Evolutionary conservation across 768 basidiomycete species (phyloP).

Genomic region (Cystofilobasidium ferigula): DNA sequence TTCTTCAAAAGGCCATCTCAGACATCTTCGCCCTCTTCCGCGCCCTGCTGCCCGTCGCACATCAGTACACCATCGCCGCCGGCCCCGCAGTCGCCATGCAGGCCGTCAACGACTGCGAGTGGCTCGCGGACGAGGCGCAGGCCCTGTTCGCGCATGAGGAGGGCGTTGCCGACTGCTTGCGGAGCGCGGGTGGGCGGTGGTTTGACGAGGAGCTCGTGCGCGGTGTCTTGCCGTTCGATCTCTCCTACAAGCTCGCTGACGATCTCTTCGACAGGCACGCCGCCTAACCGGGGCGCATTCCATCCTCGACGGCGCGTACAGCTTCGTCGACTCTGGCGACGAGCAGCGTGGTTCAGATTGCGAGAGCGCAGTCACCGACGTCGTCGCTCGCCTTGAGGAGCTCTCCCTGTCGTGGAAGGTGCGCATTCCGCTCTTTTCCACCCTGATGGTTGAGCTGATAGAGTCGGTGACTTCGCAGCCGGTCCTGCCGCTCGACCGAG

Average conservation of each 20-base stretch:
- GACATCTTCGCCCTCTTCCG: conserved; percentile 66
- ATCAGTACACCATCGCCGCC: conserved; percentile 43
- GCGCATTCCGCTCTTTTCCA: conserved; percentile 25
- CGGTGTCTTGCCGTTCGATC: conserved; percentile 1
- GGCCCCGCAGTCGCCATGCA: conserved; percentile 53
- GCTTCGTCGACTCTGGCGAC: conserved; percentile 53
- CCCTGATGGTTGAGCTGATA: conserved; percentile 10
- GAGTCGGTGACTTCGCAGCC: conserved; percentile 42
- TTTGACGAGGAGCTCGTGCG: conserved; percentile 61
- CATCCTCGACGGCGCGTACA: conserved; percentile 48
- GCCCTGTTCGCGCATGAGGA: conserved; percentile 37
- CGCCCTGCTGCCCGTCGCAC: conserved; percentile 62
- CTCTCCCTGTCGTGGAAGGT: conserved; percentile 53
- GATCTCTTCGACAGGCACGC: conserved; percentile 41
- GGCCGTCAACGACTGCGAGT: conserved; percentile 71
- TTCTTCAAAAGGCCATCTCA: conserved; percentile 50
- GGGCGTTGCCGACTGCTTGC: conserved; percentile 46
- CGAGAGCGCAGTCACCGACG: conserved; percentile 54
- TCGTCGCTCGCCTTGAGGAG: conserved; percentile 52
- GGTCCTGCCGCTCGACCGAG: conserved; percentile 62
- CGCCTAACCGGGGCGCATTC: conserved; percentile 45
- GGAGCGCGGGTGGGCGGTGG: conserved; percentile 54
- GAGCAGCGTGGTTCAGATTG: conserved; percentile 60
- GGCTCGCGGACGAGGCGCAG: conserved; percentile 46
- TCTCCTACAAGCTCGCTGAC: not conserved